Evolutionary conservation across 768 basidiomycete genomes (phyloP).

Genomic region (Pleurotus cornucopiae): DNA sequence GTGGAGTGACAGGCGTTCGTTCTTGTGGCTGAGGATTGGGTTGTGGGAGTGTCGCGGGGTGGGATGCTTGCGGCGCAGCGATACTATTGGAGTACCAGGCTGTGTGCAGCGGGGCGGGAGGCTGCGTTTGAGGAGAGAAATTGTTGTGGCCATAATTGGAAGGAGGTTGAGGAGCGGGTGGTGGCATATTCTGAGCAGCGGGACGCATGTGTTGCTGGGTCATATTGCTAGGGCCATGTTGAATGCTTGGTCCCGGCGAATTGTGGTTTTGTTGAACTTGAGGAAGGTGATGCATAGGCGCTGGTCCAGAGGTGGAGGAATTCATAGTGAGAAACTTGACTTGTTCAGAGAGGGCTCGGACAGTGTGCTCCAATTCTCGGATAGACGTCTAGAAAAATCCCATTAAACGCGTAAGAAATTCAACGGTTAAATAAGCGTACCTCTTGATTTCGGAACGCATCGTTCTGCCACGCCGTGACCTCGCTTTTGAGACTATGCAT

Average conservation of each 20-base stretch:
- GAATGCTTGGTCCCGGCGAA: constrained; percentile 34
- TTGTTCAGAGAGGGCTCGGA: constrained; percentile 73
- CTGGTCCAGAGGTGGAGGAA: constrained; percentile 23
- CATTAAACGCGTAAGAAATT: constrained; percentile 9
- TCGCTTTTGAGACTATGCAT: constrained; percentile 77
- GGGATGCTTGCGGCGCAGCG: constrained; percentile 79
- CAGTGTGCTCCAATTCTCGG: constrained; percentile 76
- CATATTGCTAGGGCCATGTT: constrained; percentile 31
- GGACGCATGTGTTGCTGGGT: constrained; percentile 38
- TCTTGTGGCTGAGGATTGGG: constrained; percentile 29
- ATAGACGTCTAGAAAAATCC: constrained; percentile 46
- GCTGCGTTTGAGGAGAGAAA: constrained; percentile 30
- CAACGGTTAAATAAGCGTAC: constrained; percentile 31
- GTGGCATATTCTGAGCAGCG: constrained; percentile 28
- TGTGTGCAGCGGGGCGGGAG: constrained; percentile 37
- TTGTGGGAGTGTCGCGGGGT: constrained; percentile 69
- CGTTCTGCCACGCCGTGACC: constrained; percentile 76
- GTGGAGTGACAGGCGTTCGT: constrained; percentile 34
- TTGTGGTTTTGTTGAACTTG: constrained; percentile 35
- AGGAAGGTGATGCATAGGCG: constrained; percentile 39
- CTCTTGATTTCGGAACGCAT: constrained; percentile 75
- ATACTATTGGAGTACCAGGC: constrained; percentile 62
- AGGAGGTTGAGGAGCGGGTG: constrained; percentile 29
- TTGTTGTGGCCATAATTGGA: constrained; percentile 34
- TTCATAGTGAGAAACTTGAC: constrained; percentile 75